These are phyloP conservation scores for Microbotryum violaceum DNA, from an alignment of 1,284 basidiomycete species.

Conservation along the genomic window DNA sequence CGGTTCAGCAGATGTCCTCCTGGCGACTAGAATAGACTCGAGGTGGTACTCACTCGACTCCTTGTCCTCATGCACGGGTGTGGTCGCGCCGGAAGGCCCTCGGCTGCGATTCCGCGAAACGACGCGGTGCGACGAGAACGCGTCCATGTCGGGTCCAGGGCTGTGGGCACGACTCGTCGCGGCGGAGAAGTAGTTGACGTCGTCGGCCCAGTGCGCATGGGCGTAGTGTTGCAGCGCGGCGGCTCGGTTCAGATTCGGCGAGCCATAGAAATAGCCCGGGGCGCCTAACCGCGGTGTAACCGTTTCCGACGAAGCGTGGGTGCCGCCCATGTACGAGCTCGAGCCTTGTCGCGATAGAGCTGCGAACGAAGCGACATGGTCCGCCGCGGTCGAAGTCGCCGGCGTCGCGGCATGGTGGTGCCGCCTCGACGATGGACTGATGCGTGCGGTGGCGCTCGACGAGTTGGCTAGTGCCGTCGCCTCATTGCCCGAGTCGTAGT, in stretches of 20 bases:
- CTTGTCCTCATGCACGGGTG: conserved; percentile 13
- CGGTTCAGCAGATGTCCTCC: neutral
- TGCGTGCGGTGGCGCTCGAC: conserved; percentile 1
- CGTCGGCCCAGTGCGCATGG: conserved; percentile 12
- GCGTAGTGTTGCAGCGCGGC: neutral
- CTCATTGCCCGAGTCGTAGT: conserved; percentile 26
- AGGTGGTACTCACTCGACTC: conserved; percentile 14
- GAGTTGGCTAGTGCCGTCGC: neutral
- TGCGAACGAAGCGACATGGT: neutral
- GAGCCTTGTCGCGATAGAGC: neutral
- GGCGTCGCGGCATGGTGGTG: neutral
- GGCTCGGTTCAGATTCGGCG: neutral
- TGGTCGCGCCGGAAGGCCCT: conserved; percentile 15
- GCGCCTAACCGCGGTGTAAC: no score
- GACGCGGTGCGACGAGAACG: conserved; percentile 17
- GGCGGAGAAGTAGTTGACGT: conserved; percentile 9
- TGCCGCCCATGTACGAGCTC: neutral
- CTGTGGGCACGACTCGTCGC: conserved; percentile 12
- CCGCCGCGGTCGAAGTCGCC: neutral
- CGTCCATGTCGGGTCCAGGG: conserved; percentile 11
- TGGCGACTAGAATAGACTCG: conserved; percentile 13
- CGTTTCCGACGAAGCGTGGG: no score
- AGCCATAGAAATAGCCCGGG: no score
- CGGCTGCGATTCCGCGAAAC: conserved; percentile 18
- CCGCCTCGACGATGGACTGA: neutral